phyloP scores from a whole-genome alignment of 225 moss, liverwort and hornwort genomes.

The Physcomitrellopsis africana region DNA sequence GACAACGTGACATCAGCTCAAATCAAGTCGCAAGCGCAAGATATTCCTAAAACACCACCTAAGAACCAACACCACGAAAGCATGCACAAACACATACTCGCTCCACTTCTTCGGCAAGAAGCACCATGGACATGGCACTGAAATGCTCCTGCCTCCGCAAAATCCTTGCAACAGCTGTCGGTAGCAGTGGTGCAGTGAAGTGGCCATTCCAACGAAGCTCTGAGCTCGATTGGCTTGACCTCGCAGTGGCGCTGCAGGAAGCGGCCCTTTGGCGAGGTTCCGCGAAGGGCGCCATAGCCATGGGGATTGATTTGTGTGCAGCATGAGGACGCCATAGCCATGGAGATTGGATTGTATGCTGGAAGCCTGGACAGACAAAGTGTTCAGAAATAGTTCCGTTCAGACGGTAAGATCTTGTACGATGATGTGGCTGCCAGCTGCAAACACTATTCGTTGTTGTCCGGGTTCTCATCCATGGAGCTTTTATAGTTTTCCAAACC shows the following conservation, averaged over 20 bases:
- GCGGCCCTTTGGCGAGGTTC: conserved; percentile 28
- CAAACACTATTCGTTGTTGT: too few relatives aligned
- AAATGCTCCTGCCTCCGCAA: conserved; percentile 27
- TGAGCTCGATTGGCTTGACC: conserved; percentile 21
- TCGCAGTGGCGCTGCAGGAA: not conserved
- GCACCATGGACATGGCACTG: conserved; percentile 44
- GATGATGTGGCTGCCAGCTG: too few relatives aligned
- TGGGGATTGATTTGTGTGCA: conserved; percentile 19
- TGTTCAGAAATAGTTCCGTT: too few relatives aligned
- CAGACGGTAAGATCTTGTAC: too few relatives aligned
- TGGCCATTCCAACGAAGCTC: conserved; percentile 44
- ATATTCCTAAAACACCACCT: not conserved
- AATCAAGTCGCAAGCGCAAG: not conserved
- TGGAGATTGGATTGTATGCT: not conserved
- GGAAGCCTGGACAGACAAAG: too few relatives aligned
- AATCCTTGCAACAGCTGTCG: conserved; percentile 28
- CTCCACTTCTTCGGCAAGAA: conserved; percentile 50
- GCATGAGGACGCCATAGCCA: conserved; percentile 45
- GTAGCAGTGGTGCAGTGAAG: conserved; percentile 31
- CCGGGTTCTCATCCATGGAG: too few relatives aligned
- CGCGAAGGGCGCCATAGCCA: conserved; percentile 5
- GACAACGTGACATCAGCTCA: not conserved
- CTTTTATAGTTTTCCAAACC: too few relatives aligned
- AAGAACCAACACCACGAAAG: not conserved
- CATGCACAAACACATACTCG: conserved; percentile 8